A percentile compares a stretch with the other conserved stretches of the same genome.
These are phyloP conservation scores for Coemansia sp. DNA, from an alignment of 192 early-diverging fungal genomes.

Conservation along the genomic window DNA sequence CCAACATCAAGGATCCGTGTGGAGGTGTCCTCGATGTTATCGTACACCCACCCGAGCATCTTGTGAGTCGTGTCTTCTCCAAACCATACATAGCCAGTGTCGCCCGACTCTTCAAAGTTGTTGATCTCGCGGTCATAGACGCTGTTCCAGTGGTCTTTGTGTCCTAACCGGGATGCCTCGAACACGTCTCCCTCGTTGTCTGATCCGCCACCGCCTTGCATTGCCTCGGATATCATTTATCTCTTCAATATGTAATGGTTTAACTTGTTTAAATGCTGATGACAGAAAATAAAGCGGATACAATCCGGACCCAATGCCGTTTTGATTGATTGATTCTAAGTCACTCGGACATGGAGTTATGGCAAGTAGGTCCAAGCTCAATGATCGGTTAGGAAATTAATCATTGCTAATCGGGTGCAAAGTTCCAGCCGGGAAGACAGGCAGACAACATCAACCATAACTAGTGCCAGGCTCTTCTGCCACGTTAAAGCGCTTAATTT, in stretches of 20 bases:
- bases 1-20: constrained; percentile 77
- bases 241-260: not conserved
- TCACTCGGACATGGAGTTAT: no score
- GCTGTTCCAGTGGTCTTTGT: constrained; percentile 72
- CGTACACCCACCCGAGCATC: constrained; percentile 85
- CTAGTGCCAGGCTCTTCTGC: no score
- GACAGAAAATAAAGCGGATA: no score
- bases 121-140: constrained; percentile 76
- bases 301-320: no score
- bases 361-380: no score
- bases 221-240: not conserved
- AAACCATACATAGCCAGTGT: constrained; percentile 93
- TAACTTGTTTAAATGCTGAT: no score
- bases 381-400: no score
- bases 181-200: constrained; percentile 7
- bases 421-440: no score
- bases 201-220: not conserved
- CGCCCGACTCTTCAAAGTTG: constrained; percentile 80
- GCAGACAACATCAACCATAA: no score
- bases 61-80: constrained; percentile 80
- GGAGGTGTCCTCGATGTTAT: constrained; percentile 23
- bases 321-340: no score
- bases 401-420: no score
- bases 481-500: no score
- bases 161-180: constrained; percentile 43